A percentile compares a stretch with the other conserved stretches of the same genome.
Conservation (phyloP, 2,329 filamentous ascomycete genomes). For the Fusarium dlaminii region DNA sequence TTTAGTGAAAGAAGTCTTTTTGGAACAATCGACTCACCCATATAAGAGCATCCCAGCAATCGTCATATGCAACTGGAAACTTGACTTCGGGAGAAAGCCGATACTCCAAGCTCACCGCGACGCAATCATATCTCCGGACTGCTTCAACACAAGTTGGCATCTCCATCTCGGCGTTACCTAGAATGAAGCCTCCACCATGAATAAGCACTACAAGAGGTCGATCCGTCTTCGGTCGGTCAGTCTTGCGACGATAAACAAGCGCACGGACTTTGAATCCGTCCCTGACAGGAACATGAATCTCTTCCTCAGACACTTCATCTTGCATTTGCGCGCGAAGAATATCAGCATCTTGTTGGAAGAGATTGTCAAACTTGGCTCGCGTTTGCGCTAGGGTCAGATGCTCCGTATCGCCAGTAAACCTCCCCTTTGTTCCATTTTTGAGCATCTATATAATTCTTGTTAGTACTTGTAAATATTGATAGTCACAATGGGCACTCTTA, state of each 20-base stretch:
- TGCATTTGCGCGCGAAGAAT: neutral
- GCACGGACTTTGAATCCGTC: neutral
- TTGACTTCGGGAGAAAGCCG: neutral
- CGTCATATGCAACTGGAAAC: neutral
- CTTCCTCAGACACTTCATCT: neutral
- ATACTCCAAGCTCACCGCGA: neutral
- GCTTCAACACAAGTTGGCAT: neutral
- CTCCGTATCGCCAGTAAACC: neutral
- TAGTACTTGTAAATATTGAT: fast-evolving
- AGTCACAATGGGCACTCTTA: fast-evolving
- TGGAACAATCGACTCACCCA: neutral
- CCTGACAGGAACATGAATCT: neutral
- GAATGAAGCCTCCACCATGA: neutral
- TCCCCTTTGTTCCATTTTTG: neutral
- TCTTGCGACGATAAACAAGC: neutral
- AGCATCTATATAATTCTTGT: neutral
- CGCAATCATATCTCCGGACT: neutral
- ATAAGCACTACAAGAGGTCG: neutral
- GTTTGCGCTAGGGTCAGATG: fast-evolving
- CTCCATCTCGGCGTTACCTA: neutral
- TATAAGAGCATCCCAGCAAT: neutral
- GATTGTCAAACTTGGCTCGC: neutral
- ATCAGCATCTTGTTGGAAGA: neutral
- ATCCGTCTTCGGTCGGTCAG: neutral
- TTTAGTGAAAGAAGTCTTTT: neutral